Evolutionary conservation across 2,329 filamentous ascomycete genomes (phyloP), one percentile per base, ranked within the genome.

Genomic region (Clarireedia hainanense): DNA sequence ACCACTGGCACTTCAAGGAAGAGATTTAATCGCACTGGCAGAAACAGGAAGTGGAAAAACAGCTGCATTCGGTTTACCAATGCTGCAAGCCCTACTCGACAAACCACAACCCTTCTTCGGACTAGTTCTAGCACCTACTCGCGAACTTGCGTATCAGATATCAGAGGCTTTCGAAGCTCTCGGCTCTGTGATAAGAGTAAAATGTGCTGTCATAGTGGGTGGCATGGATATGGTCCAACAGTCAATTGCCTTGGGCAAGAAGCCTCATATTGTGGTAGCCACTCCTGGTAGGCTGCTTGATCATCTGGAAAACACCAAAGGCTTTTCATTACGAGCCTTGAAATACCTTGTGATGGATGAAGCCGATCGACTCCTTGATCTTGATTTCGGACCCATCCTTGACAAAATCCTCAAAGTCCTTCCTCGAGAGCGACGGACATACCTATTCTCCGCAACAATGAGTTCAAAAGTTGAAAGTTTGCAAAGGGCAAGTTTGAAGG

Each of bases 41-140:
- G 92, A 99, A 73, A 99, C 94, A 0, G 94, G 94, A 64, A 91
- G 85, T 68, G 94, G 94, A 73, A 99, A 97, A 76, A 97, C 94
- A 0, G 92, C 91, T 6, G 91, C 94, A 0, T 99, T 97, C 70
- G 91, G 90, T 0, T 76, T 99, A 2, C 94, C 94, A 0, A 95
- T 99, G 40, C 80, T 99, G 2, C 91, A 96, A 72, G 84, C 88
- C 2, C 81, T 99, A 1, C 87, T 97, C 73, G 88, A 94, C 55
- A 89, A 91, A 65, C 91, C 91, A 0, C 88, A 91, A 64, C 78
- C 89, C 2, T 76, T 95, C 47, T 96, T 94, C 67, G 88, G 86
- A n/a, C 83, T 97, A 48, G 83, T 97, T 23, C 79, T 99, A 20
- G 91, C 94, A 0, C 94, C 94, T 0, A 99, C 94, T 4, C 85